Conservation (phyloP, 306 rosid species). For the Morella rubra region DNA sequence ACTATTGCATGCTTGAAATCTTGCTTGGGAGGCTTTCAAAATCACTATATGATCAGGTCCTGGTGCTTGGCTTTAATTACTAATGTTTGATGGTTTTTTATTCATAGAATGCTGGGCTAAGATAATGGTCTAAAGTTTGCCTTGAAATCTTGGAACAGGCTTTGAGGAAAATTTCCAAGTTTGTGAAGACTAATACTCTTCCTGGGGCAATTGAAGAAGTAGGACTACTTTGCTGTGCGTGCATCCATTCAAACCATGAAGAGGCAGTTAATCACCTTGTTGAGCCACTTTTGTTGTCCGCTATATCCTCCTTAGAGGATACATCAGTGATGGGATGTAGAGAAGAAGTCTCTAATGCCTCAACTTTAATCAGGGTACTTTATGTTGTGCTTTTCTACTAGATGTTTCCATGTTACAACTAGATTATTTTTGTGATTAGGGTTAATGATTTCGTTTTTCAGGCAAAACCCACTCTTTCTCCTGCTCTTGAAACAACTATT, state of each 20-base stretch:
- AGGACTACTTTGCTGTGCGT: conserved; percentile 95
- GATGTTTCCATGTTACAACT: conserved; percentile 23
- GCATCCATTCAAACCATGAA: conserved; percentile 86
- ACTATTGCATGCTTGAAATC: conserved; percentile 90
- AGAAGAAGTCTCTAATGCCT: conserved; percentile 48
- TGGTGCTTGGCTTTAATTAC: conserved; percentile 21
- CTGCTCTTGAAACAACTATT: conserved; percentile 96
- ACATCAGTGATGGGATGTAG: conserved; percentile 73
- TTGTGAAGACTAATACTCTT: conserved; percentile 92
- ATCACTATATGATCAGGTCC: conserved; percentile 83
- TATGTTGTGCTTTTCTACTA: conserved; percentile 22
- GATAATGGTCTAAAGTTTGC: conserved; percentile 26
- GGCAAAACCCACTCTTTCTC: conserved; percentile 83
- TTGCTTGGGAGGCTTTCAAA: conserved; percentile 88
- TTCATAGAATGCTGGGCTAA: conserved; percentile 21
- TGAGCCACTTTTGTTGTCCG: conserved; percentile 82
- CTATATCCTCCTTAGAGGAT: conserved; percentile 74
- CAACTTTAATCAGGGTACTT: conserved; percentile 65
- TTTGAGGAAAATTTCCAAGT: conserved; percentile 86
- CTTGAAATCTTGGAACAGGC: conserved; percentile 53
- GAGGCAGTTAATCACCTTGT: conserved; percentile 77
- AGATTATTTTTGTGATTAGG: conserved; percentile 30
- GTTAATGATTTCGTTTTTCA: conserved; percentile 39
- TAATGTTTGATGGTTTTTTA: neutral
- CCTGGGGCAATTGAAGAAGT: conserved; percentile 98